These are phyloP conservation scores for Umbilicus rupestris DNA, from an alignment of 164 flowering plant genomes.

Conservation along the genomic window DNA sequence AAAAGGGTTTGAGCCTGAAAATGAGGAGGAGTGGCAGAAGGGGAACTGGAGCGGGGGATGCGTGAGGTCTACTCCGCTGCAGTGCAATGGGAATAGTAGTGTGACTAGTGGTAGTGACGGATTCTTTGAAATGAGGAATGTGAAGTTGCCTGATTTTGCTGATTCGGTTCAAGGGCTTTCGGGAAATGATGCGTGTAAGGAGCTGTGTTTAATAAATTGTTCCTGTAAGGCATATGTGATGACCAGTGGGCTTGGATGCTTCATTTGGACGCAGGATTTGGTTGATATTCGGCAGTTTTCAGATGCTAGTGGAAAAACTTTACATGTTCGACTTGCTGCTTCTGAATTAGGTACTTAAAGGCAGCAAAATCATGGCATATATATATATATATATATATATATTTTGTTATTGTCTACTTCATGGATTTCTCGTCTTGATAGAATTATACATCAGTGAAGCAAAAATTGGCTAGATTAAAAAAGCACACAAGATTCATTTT, in stretches of 20 bases:
- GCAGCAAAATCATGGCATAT: neutral
- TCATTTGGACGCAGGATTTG: slow-evolving; percentile 12
- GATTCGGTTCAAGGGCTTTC: slow-evolving; percentile 1
- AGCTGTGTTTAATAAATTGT: slow-evolving; percentile 5
- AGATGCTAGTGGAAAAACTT: slow-evolving; percentile 7
- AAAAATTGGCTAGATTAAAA: too few relatives aligned
- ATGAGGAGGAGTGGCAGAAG: slow-evolving; percentile 30
- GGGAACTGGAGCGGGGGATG: slow-evolving; percentile 66
- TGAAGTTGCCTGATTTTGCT: slow-evolving; percentile 15
- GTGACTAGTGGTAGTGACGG: slow-evolving; percentile 15
- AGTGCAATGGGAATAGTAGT: slow-evolving; percentile 21
- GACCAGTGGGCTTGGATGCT: slow-evolving; percentile 9
- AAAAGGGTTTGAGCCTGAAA: slow-evolving; percentile 36
- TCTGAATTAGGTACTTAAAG: slow-evolving; percentile 14
- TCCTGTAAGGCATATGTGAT: slow-evolving; percentile 7
- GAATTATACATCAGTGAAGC: neutral
- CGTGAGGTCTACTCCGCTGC: slow-evolving; percentile 23
- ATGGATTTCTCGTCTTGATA: neutral
- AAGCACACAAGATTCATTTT: too few relatives aligned
- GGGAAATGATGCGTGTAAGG: slow-evolving; percentile 3
- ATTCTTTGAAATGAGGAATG: slow-evolving; percentile 3
- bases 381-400: too few relatives aligned
- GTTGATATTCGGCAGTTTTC: slow-evolving; percentile 11
- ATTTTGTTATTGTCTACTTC: neutral
- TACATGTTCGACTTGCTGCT: slow-evolving; percentile 10